phyloP scores from a whole-genome alignment of 441 rosid species.

The Erodium trifolium region DNA sequence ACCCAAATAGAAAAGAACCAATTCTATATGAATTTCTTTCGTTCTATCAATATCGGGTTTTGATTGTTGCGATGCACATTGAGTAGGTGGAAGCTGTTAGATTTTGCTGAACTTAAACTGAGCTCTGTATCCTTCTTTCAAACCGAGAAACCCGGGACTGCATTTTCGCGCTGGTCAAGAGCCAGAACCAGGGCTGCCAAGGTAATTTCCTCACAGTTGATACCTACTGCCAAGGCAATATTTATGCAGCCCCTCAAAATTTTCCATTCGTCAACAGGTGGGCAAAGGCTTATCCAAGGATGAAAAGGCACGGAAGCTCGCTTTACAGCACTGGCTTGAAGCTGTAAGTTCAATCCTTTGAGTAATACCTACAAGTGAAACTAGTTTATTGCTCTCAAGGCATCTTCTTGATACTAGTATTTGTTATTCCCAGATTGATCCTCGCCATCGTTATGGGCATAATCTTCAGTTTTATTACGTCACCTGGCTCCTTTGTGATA shows the following conservation, averaged over 20 bases:
- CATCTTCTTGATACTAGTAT: conserved; percentile 18
- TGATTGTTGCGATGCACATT: conserved; percentile 12
- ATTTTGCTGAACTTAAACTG: conserved; percentile 81
- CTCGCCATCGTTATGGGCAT: conserved; percentile 93
- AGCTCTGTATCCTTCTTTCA: conserved; percentile 91
- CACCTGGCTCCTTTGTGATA: conserved; percentile 72
- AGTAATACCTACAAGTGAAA: neutral
- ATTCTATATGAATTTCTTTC: neutral
- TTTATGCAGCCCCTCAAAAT: neutral
- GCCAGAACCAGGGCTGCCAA: conserved; percentile 94
- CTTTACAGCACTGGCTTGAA: conserved; percentile 95
- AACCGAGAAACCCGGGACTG: conserved; percentile 82
- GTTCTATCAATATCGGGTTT: conserved; percentile 12
- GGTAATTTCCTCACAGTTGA: conserved; percentile 21
- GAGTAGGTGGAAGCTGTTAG: conserved; percentile 88
- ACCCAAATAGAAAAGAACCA: neutral
- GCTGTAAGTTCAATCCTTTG: conserved; percentile 45
- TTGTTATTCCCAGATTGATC: conserved; percentile 60
- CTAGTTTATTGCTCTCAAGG: conserved; percentile 2
- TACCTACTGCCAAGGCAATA: neutral
- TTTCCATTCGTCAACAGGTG: conserved; percentile 33
- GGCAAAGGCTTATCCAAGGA: conserved; percentile 72
- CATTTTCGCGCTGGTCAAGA: conserved; percentile 92
- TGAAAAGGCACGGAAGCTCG: conserved; percentile 40
- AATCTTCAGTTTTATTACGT: conserved; percentile 78